These are phyloP conservation scores for Monilinia fructicola DNA, from an alignment of 2,329 filamentous ascomycete genomes.

Conservation along the genomic window DNA sequence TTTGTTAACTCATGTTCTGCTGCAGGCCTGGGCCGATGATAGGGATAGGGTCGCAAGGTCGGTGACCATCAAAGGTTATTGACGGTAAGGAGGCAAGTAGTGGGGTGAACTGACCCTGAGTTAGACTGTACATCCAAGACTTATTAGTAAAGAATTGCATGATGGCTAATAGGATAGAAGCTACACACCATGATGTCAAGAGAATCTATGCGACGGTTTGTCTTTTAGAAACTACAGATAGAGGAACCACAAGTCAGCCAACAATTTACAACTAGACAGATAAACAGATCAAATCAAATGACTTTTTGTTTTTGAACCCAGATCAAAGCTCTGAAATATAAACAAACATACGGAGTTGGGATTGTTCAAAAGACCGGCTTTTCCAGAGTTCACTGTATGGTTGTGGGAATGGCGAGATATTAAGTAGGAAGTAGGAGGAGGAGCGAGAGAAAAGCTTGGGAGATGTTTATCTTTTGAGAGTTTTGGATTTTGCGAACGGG, in stretches of 20 bases:
- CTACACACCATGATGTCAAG: conserved; percentile 30
- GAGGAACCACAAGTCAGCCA: conserved; percentile 15
- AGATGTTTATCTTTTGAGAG: conserved; percentile 28
- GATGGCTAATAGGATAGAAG: conserved; percentile 3
- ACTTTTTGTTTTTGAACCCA: background rate
- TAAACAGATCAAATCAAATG: conserved; percentile 15
- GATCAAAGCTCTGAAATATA: background rate
- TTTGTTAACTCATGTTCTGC: conserved; percentile 25
- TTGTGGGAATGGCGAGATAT: conserved; percentile 18
- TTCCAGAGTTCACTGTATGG: conserved; percentile 4
- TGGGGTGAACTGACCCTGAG: conserved; percentile 59
- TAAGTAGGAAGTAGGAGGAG: conserved; percentile 13
- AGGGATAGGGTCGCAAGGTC: conserved; percentile 17
- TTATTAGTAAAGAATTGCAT: conserved; percentile 27
- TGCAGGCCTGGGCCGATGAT: background rate
- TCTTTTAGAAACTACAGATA: conserved; percentile 7
- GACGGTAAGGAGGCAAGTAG: conserved; percentile 29
- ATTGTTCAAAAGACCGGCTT: conserved; percentile 12
- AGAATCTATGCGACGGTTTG: conserved; percentile 22
- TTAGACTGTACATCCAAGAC: conserved; percentile 53
- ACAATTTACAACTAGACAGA: conserved; percentile 13
- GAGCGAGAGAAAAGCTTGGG: conserved; percentile 19
- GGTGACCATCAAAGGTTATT: conserved; percentile 20
- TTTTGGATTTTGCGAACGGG: conserved; percentile 25
- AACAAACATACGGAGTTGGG: conserved; percentile 18